These are phyloP conservation scores for Paraconiothyrium brasiliense DNA, from an alignment of 2,329 filamentous ascomycete genomes.

Conservation along the genomic window DNA sequence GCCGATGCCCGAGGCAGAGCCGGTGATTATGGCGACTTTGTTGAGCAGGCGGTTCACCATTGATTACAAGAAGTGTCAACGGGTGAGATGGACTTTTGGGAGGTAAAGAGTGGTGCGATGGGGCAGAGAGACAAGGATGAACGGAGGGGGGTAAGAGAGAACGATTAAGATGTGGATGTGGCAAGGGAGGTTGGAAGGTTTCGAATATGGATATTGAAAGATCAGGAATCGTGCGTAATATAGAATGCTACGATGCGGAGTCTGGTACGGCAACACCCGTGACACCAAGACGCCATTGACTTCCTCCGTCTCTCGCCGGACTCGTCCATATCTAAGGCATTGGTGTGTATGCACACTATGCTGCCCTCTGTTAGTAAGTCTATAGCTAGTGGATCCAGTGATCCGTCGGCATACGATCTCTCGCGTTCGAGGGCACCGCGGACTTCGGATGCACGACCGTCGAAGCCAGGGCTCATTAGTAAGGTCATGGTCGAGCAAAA, in stretches of 20 bases:
- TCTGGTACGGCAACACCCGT: background rate
- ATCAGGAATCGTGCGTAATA: background rate
- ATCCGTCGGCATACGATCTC: background rate
- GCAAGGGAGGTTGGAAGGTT: background rate
- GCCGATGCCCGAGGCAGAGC: constrained; percentile 46
- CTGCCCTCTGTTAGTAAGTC: background rate
- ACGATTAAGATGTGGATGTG: background rate
- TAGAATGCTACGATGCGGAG: background rate
- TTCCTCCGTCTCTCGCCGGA: background rate
- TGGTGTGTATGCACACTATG: background rate
- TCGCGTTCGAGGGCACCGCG: background rate
- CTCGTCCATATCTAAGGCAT: background rate
- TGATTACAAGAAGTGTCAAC: background rate
- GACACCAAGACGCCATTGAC: background rate
- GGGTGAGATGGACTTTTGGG: background rate
- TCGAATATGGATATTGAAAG: background rate
- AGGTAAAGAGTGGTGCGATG: background rate
- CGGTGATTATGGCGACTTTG: constrained; percentile 48
- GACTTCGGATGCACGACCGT: background rate
- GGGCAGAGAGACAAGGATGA: background rate
- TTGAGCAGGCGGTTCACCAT: constrained; percentile 37
- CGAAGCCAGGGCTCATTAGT: background rate
- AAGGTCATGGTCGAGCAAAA: background rate
- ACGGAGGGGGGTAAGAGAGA: background rate
- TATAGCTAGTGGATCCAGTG: background rate